These are phyloP conservation scores for Tanacetum coccineum DNA, from an alignment of 129 eudicot species.

Conservation along the genomic window DNA sequence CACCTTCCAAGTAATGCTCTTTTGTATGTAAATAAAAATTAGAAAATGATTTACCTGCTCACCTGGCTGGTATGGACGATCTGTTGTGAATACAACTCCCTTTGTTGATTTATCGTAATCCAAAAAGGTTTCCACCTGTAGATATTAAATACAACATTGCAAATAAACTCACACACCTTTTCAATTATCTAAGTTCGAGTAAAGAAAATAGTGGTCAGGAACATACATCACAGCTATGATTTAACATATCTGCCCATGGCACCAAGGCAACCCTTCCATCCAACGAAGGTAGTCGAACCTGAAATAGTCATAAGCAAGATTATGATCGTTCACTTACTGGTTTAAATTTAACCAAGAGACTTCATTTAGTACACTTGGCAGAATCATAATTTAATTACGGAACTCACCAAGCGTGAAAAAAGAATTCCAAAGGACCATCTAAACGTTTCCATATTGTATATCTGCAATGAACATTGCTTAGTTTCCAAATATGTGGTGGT, in stretches of 20 bases:
- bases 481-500: slow-evolving; percentile 9
- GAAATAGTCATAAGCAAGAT: slow-evolving; percentile 12
- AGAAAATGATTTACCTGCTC: slow-evolving; percentile 78
- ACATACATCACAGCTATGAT: slow-evolving; percentile 84
- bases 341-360: neutral
- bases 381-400: neutral
- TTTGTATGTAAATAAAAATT: neutral
- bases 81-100: slow-evolving; percentile 97
- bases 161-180: slow-evolving; percentile 5
- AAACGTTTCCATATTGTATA: slow-evolving; percentile 84
- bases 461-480: slow-evolving; percentile 41
- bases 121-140: slow-evolving; percentile 84
- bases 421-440: slow-evolving; percentile 98
- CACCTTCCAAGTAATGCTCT: neutral
- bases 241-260: slow-evolving; percentile 99
- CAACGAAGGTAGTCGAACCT: slow-evolving; percentile 94
- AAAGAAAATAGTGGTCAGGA: slow-evolving; percentile 9
- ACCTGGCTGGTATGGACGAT: slow-evolving; percentile 95
- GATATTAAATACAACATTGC: slow-evolving; percentile 18
- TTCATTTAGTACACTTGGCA: neutral
- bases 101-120: slow-evolving; percentile 86
- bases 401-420: slow-evolving; percentile 90
- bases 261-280: slow-evolving; percentile 92
- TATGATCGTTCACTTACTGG: neutral
- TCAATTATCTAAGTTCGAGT: neutral